Conservation (phyloP, 208 protist genomes). For the Crithidia acanthocephali region DNA sequence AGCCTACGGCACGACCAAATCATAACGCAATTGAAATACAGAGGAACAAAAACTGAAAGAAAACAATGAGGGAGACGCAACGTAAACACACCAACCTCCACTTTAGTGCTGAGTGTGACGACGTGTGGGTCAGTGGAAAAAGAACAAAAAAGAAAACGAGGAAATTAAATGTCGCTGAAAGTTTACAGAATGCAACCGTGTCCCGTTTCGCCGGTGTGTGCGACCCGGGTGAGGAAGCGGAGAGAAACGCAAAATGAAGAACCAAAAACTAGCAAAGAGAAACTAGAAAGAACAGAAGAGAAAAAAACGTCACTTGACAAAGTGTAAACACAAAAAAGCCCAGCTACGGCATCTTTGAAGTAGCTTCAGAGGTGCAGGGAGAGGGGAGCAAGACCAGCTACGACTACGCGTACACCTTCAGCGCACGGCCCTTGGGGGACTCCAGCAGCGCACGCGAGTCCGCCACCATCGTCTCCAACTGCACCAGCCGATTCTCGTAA, state of each 20-base stretch:
- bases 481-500: slow-evolving; percentile 24
- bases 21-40: too few relatives aligned
- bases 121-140: neutral
- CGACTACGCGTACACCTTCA: slow-evolving; percentile 23
- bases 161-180: neutral
- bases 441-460: slow-evolving; percentile 45
- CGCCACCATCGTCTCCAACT: slow-evolving; percentile 38
- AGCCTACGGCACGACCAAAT: too few relatives aligned
- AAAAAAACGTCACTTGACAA: neutral
- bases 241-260: slow-evolving; percentile 2
- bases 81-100: neutral
- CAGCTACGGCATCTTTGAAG: too few relatives aligned
- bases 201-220: slow-evolving; percentile 10
- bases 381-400: neutral
- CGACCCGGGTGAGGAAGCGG: slow-evolving; percentile 1
- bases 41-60: neutral
- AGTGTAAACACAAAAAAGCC: neutral
- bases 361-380: too few relatives aligned
- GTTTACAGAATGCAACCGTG: neutral
- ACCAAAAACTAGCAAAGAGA: neutral
- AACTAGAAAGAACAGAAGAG: neutral
- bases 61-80: slow-evolving; percentile 10
- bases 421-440: slow-evolving; percentile 38
- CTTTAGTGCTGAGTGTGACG: neutral
- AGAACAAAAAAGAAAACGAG: neutral